Evolutionary conservation across 129 eudicot species (phyloP).

Genomic region (Cynara cardunculus): DNA sequence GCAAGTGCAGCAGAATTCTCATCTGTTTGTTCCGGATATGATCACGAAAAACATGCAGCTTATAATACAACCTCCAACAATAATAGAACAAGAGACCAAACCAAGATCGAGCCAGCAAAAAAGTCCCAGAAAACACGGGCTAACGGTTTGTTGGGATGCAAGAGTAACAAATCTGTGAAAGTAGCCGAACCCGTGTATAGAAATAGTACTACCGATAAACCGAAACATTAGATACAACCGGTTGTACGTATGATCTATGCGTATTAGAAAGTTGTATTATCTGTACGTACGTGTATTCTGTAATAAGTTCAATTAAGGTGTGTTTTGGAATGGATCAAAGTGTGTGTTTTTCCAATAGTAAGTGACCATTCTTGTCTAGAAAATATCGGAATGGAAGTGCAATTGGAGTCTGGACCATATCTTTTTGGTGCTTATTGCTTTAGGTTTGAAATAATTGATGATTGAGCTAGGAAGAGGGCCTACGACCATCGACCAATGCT

Average conservation of each 20-base stretch:
- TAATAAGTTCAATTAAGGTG: conserved; percentile 23
- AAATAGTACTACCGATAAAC: conserved; percentile 11
- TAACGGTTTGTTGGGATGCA: conserved; percentile 53
- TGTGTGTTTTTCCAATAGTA: not conserved
- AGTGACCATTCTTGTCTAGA: conserved; percentile 20
- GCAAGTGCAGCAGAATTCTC: conserved; percentile 75
- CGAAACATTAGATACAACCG: conserved; percentile 22
- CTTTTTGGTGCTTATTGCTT: conserved; percentile 19
- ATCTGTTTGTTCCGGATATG: conserved; percentile 49
- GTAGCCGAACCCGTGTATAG: conserved; percentile 38
- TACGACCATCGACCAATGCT: conserved; percentile 27
- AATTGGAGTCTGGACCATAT: conserved; percentile 1
- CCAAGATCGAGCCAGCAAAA: not conserved
- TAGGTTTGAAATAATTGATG: conserved; percentile 13
- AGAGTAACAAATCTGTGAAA: conserved; percentile 41
- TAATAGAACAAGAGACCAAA: not conserved
- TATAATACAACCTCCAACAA: too few relatives aligned
- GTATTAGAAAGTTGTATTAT: not conserved
- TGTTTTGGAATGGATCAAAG: not conserved
- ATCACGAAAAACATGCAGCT: conserved; percentile 27
- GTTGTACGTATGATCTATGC: not conserved
- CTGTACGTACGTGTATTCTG: conserved; percentile 11
- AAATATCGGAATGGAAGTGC: conserved; percentile 24
- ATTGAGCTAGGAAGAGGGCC: conserved; percentile 21
- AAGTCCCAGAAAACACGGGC: conserved; percentile 25